Conservation (phyloP, 2,329 filamentous ascomycete genomes). For the Trichoderma harzianum region DNA sequence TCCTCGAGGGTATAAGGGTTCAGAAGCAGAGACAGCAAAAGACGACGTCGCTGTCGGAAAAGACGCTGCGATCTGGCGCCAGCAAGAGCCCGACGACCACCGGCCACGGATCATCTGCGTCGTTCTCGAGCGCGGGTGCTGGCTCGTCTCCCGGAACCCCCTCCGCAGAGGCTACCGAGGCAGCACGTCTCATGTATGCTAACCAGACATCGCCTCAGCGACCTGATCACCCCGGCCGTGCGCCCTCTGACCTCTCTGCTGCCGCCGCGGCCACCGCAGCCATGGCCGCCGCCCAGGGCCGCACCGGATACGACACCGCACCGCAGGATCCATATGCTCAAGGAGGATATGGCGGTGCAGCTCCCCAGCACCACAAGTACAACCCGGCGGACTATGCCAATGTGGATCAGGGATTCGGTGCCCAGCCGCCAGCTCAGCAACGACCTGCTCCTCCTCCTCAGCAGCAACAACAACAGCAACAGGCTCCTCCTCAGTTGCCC, state of each 20-base stretch:
- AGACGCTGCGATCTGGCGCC: slow-evolving; percentile 58
- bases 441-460: slow-evolving; percentile 32
- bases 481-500: slow-evolving; percentile 36
- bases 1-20: slow-evolving; percentile 79
- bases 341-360: slow-evolving; percentile 31
- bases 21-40: slow-evolving; percentile 67
- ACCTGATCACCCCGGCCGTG: slow-evolving; percentile 50
- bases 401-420: slow-evolving; percentile 47
- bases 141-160: slow-evolving; percentile 7
- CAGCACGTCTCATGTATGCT: slow-evolving; percentile 61
- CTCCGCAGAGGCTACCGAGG: slow-evolving; percentile 53
- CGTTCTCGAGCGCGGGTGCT: slow-evolving; percentile 28
- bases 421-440: slow-evolving; percentile 31
- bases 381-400: slow-evolving; percentile 75
- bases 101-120: slow-evolving; percentile 33
- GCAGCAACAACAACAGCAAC: slow-evolving; percentile 36
- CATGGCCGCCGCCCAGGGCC: slow-evolving; percentile 48
- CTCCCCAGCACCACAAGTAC: slow-evolving; percentile 60
- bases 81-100: slow-evolving; percentile 45
- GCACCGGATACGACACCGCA: slow-evolving; percentile 34
- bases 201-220: slow-evolving; percentile 52
- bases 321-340: slow-evolving; percentile 35
- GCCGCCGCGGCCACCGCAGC: slow-evolving; percentile 56
- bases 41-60: slow-evolving; percentile 57
- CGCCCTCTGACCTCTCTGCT: slow-evolving; percentile 52